These are phyloP conservation scores for Tulasnella sp. DNA, from an alignment of 768 basidiomycete species.

Conservation along the genomic window DNA sequence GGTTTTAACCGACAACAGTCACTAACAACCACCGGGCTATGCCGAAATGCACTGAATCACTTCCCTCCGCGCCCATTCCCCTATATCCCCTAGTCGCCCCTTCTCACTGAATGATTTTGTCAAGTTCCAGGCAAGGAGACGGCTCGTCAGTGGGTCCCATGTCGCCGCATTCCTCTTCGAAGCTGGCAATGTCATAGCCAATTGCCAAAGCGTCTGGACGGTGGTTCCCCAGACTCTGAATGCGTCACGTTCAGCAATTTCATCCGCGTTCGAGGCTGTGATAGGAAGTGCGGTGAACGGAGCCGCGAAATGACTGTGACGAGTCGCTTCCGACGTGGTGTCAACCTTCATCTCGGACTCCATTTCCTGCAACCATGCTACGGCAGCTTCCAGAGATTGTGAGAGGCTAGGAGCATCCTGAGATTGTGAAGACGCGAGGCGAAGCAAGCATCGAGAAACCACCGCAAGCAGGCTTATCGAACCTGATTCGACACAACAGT, in stretches of 20 bases:
- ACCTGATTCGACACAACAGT: background rate
- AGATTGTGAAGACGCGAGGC: background rate
- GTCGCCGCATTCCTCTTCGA: constrained; percentile 24
- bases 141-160: constrained; percentile 49
- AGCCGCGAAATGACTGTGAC: constrained; percentile 18
- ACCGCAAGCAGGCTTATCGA: background rate
- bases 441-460: background rate
- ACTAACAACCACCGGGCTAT: background rate
- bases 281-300: constrained; percentile 28
- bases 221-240: constrained; percentile 40
- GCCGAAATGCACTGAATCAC: constrained; percentile 25
- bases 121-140: constrained; percentile 52
- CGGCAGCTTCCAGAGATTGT: constrained; percentile 14
- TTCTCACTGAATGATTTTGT: constrained; percentile 35
- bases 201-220: constrained; percentile 52
- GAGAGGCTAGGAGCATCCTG: background rate
- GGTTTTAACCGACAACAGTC: background rate
- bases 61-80: constrained; percentile 50
- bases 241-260: background rate
- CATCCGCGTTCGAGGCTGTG: constrained; percentile 2
- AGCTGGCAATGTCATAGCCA: constrained; percentile 37
- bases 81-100: constrained; percentile 26
- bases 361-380: background rate
- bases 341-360: background rate
- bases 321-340: background rate